Conservation (phyloP, 805 yeast species). For the Hanseniaspora nectarophila region DNA sequence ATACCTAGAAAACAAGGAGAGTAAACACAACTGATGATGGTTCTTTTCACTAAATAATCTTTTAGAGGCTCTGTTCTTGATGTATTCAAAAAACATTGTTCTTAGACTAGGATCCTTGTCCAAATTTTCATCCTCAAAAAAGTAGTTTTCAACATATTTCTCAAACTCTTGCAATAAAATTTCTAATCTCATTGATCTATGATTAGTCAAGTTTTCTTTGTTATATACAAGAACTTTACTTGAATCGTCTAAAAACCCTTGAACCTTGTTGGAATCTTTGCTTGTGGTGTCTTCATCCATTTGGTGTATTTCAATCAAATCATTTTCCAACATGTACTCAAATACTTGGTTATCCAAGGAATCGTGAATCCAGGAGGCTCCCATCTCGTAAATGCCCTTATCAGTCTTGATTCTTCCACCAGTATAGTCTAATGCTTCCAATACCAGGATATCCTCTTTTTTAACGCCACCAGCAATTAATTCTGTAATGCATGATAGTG, state of each 20-base stretch:
- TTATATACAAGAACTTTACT: conserved; percentile 12
- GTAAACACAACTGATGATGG: conserved; percentile 42
- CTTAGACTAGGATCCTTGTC: conserved; percentile 44
- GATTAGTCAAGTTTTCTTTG: conserved; percentile 22
- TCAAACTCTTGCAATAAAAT: conserved; percentile 46
- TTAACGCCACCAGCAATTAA: conserved; percentile 25
- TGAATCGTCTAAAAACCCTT: conserved; percentile 12
- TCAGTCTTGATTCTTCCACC: conserved; percentile 48
- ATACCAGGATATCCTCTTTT: conserved; percentile 22
- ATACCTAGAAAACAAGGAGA: conserved; percentile 39
- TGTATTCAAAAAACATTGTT: conserved; percentile 38
- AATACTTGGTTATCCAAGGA: conserved; percentile 43
- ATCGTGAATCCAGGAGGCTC: conserved; percentile 90
- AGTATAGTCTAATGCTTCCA: conserved; percentile 55
- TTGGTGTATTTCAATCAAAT: conserved; percentile 19
- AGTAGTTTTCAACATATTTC: conserved; percentile 46
- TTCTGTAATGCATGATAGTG: conserved; percentile 55
- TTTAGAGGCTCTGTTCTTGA: conserved; percentile 36
- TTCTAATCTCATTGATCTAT: conserved; percentile 27
- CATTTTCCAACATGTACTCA: conserved; percentile 3
- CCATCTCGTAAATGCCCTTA: conserved; percentile 48
- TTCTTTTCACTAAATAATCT: conserved; percentile 35
- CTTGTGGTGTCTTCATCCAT: not conserved
- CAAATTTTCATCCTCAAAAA: conserved; percentile 28
- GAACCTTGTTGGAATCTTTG: not conserved